These are phyloP conservation scores for Dipsacomyces acuminosporus DNA, from an alignment of 371 early-diverging fungal genomes.

Conservation along the genomic window DNA sequence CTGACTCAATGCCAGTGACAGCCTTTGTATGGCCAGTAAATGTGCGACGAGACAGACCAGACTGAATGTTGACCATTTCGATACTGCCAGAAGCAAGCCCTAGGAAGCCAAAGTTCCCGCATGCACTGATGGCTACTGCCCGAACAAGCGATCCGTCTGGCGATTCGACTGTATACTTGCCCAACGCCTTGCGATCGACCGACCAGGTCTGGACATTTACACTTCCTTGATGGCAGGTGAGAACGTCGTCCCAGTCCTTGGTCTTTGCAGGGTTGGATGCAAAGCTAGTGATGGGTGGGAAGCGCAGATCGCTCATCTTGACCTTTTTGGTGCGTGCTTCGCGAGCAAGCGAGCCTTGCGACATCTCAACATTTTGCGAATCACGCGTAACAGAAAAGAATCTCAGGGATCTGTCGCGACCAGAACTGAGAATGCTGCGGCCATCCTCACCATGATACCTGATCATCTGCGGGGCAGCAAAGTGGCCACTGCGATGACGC, in stretches of 20 bases:
- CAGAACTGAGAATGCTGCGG: constrained; percentile 67
- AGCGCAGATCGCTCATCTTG: constrained; percentile 60
- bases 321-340: constrained; percentile 54
- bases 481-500: constrained; percentile 81
- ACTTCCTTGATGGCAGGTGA: constrained; percentile 79
- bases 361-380: constrained; percentile 73
- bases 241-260: constrained; percentile 85
- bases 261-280: constrained; percentile 58
- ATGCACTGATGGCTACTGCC: constrained; percentile 72
- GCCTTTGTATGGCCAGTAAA: constrained; percentile 77
- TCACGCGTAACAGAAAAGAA: constrained; percentile 80
- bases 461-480: constrained; percentile 75
- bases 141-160: constrained; percentile 63
- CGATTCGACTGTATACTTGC: constrained; percentile 59
- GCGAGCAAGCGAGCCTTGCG: constrained; percentile 58
- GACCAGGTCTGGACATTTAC: constrained; percentile 77
- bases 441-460: constrained; percentile 70
- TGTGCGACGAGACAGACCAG: constrained; percentile 69
- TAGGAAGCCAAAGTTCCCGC: constrained; percentile 89
- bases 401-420: constrained; percentile 78
- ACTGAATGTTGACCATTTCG: constrained; percentile 93
- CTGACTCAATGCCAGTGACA: constrained; percentile 74
- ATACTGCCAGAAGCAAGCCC: constrained; percentile 74
- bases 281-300: constrained; percentile 70
- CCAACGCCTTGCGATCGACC: constrained; percentile 67